Conservation (phyloP, 768 basidiomycete species). For the Phanerochaete carnosa region DNA sequence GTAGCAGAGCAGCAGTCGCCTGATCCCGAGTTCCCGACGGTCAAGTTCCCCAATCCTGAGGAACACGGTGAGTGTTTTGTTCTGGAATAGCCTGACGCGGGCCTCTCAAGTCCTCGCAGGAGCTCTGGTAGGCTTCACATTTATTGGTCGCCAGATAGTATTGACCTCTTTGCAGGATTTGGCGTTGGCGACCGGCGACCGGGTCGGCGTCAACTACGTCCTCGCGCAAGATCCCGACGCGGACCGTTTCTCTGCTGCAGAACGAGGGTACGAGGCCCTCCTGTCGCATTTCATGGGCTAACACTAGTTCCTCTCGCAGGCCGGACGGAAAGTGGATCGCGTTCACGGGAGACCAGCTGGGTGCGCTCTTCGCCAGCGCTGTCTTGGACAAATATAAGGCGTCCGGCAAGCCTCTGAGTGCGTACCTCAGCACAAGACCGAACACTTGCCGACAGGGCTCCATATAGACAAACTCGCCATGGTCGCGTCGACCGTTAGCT, state of each 20-base stretch:
- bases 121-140: conserved; percentile 7
- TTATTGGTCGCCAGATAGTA: neutral
- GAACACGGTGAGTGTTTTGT: conserved; percentile 60
- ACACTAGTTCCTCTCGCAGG: conserved; percentile 20
- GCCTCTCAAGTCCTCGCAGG: neutral
- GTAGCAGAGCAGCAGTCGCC: conserved; percentile 68
- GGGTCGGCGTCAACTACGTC: conserved; percentile 54
- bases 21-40: conserved; percentile 85
- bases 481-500: conserved; percentile 88
- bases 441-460: neutral
- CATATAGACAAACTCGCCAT: conserved; percentile 63
- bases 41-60: conserved; percentile 86
- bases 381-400: conserved; percentile 42
- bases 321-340: conserved; percentile 56
- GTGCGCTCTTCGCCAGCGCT: conserved; percentile 50
- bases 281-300: neutral
- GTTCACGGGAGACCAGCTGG: conserved; percentile 87
- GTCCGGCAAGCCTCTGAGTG: conserved; percentile 43
- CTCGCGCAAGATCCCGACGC: conserved; percentile 90
- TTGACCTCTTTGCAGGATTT: conserved; percentile 47
- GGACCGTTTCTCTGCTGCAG: conserved; percentile 78
- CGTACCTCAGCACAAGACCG: neutral
- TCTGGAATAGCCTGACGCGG: neutral
- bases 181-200: conserved; percentile 61
- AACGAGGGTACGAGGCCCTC: conserved; percentile 47